A percentile compares a stretch with the other conserved stretches of the same genome.
Evolutionary conservation across 352 stramenopile species (phyloP).

Genomic region (Thalassiosira oceanica): DNA sequence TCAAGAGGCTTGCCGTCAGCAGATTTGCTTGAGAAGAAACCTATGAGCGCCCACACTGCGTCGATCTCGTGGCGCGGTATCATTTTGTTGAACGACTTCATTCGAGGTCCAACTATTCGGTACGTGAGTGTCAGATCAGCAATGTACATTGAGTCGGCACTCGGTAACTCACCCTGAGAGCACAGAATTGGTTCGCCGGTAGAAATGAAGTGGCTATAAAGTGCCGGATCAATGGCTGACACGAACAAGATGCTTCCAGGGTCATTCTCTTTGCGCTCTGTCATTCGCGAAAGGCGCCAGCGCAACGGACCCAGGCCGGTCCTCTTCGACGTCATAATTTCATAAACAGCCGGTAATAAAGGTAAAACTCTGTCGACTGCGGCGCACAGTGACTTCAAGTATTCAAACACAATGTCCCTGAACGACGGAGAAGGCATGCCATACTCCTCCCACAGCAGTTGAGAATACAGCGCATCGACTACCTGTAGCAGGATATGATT

Average conservation of each 20-base stretch:
- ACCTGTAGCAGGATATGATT: slow-evolving; percentile 36
- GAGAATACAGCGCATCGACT: slow-evolving; percentile 50
- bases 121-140: too few species aligned
- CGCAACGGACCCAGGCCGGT: slow-evolving; percentile 4
- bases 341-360: slow-evolving; percentile 18
- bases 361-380: slow-evolving; percentile 25
- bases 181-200: too few species aligned
- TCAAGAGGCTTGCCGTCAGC: too few species aligned
- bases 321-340: slow-evolving; percentile 17
- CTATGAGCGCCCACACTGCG: slow-evolving; percentile 39
- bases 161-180: too few species aligned
- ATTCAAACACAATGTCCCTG: slow-evolving; percentile 12
- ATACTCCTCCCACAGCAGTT: slow-evolving; percentile 41
- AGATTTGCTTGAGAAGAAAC: slow-evolving; percentile 16
- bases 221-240: slow-evolving; percentile 33
- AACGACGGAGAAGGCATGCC: slow-evolving; percentile 16
- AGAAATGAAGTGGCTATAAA: slow-evolving; percentile 26
- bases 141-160: too few species aligned
- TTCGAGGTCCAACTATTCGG: too few species aligned
- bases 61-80: slow-evolving; percentile 45
- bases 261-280: slow-evolving; percentile 27
- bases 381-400: slow-evolving; percentile 21
- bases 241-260: slow-evolving; percentile 23
- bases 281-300: slow-evolving; percentile 34
- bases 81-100: slow-evolving; percentile 18